Percentiles rank a stretch among this genome's conserved stretches.
Conservation (phyloP, 805 yeast species). For the Pichia cabralensis region DNA sequence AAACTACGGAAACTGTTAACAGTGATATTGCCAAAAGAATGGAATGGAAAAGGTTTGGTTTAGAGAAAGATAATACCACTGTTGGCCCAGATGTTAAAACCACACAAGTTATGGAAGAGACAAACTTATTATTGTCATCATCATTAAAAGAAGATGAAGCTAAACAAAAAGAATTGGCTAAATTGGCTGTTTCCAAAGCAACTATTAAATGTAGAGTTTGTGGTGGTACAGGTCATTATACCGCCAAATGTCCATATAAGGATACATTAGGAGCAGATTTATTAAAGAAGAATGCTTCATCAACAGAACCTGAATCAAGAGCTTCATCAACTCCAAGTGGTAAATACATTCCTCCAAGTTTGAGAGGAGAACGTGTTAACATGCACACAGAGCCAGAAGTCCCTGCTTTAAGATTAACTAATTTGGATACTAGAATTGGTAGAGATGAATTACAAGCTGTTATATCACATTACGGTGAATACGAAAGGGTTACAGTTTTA, state of each 20-base stretch:
- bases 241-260: slow-evolving; percentile 92
- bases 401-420: slow-evolving; percentile 64
- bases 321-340: slow-evolving; percentile 9
- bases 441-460: slow-evolving; percentile 77
- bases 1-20: slow-evolving; percentile 72
- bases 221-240: slow-evolving; percentile 80
- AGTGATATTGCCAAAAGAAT: slow-evolving; percentile 81
- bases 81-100: slow-evolving; percentile 86
- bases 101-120: slow-evolving; percentile 81
- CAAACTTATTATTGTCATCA: slow-evolving; percentile 62
- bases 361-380: slow-evolving; percentile 35
- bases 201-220: slow-evolving; percentile 73
- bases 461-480: slow-evolving; percentile 53
- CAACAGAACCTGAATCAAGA: slow-evolving; percentile 11
- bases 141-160: slow-evolving; percentile 72
- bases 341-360: slow-evolving; percentile 53
- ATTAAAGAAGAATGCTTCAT: slow-evolving; percentile 10
- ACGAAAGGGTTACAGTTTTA: slow-evolving; percentile 71
- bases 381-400: slow-evolving; percentile 20
- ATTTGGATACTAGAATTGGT: slow-evolving; percentile 75
- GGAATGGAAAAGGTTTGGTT: slow-evolving; percentile 83
- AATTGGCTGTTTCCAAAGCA: slow-evolving; percentile 38
- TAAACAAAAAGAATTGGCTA: slow-evolving; percentile 50
- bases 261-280: slow-evolving; percentile 56
- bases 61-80: slow-evolving; percentile 52